Evolutionary conservation across 495 filamentous ascomycete genomes (phyloP), one percentile per base, ranked within the genome.

Genomic region (Sphaerosporella brunnea): DNA sequence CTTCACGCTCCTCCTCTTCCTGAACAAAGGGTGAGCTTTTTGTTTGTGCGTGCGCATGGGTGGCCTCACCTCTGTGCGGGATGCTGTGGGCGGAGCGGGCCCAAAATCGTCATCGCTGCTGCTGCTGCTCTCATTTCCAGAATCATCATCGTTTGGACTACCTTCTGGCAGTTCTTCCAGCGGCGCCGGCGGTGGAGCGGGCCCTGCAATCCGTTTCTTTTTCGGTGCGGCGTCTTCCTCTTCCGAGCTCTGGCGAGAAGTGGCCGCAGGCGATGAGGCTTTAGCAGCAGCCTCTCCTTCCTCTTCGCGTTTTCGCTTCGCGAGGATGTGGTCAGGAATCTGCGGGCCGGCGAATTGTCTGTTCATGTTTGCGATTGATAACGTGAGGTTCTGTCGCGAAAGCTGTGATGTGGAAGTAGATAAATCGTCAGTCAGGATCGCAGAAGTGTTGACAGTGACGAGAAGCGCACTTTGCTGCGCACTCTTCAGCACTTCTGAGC

Each of bases 21-120:
- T 59, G 32, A 37, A n/a, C n/a, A n/a, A n/a, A n/a, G n/a, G n/a
- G n/a, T n/a, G n/a, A n/a, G n/a, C n/a, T n/a, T n/a, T n/a, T n/a
- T n/a, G n/a, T n/a, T n/a, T n/a, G n/a, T n/a, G n/a, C 16, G 43
- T 26, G 21, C 52, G 20, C 13, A 35, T 24, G 3, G 38, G 28
- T 10, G 36, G 26, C 35, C 28, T 36, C 53, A 60, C 52, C 23
- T 53, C 36, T 28, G 58, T 56, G 39, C 62, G 66, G 16, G 62
- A 60, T 3, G 66, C 61, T 16, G 77, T 69, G 15, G 87, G 84
- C 20, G 86, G 71, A 20, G 80, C 72, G n/a, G 88, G 88, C 0
- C 88, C 90, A 59, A 83, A 87, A 51, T 79, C 78, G 52, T 78
- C 75, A 47, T 77, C 74, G 30, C 67, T 64, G 30, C 68, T 65